Evolutionary conservation across 2,329 filamentous ascomycete species (phyloP).

Genomic region (Nemania bipapillata): DNA sequence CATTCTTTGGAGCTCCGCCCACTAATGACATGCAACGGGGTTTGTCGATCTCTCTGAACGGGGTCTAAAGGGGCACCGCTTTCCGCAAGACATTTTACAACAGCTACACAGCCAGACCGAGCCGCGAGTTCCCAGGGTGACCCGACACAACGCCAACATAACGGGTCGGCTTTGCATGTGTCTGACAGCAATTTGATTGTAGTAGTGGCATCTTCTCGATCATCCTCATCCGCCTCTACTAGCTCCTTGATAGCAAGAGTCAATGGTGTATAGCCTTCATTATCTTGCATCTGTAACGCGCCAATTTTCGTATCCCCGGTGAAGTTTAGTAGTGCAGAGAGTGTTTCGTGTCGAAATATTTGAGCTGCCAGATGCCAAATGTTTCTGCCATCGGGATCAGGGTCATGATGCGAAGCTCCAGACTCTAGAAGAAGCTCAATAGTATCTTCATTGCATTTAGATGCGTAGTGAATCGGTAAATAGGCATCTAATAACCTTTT

Average conservation of each 20-base stretch:
- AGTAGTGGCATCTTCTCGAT: not conserved
- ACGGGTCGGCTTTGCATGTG: conserved; percentile 7
- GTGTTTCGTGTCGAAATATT: not conserved
- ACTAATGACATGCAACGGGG: conserved; percentile 10
- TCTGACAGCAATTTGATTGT: not conserved
- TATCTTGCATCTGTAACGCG: conserved; percentile 11
- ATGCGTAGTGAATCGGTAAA: conserved; percentile 15
- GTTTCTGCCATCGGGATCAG: not conserved
- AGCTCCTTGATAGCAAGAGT: not conserved
- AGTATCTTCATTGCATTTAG: not conserved
- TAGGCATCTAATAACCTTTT: not conserved
- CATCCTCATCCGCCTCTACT: not conserved
- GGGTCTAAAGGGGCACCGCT: not conserved
- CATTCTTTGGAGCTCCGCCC: not conserved
- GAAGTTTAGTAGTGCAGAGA: conserved; percentile 5
- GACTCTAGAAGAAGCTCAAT: conserved; percentile 4
- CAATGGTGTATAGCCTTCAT: conserved; percentile 20
- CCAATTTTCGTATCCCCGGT: not conserved
- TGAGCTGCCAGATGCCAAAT: conserved; percentile 22
- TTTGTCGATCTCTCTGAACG: not conserved
- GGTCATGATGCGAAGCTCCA: conserved; percentile 15
- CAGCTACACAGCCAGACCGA: not conserved
- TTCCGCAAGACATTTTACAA: not conserved
- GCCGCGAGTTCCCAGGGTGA: conserved; percentile 27
- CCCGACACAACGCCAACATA: conserved; percentile 7